phyloP scores from a whole-genome alignment of 2,329 filamentous ascomycete species.

The Cryphonectria japonica region DNA sequence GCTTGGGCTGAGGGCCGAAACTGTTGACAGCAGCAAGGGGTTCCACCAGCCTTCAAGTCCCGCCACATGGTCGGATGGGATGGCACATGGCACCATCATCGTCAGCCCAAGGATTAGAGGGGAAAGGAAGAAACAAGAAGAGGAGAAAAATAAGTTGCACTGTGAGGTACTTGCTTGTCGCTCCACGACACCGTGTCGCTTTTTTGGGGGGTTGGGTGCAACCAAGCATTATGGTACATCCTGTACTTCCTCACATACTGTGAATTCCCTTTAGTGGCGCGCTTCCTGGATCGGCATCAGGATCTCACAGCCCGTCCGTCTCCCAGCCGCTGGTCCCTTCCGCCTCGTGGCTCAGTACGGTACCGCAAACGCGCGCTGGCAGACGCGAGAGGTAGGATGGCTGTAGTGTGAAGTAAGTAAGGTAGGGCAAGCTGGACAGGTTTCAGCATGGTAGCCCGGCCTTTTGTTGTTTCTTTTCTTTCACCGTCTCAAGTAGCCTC shows the following conservation, averaged over 20 bases:
- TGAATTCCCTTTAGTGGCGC: neutral
- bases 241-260: neutral
- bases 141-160: neutral
- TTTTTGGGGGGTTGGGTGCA: neutral
- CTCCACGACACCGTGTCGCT: neutral
- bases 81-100: slow-evolving; percentile 1
- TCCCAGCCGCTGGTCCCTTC: neutral
- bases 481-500: slow-evolving; percentile 21
- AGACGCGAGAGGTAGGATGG: neutral
- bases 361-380: slow-evolving; percentile 9
- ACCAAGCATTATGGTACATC: neutral
- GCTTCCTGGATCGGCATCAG: slow-evolving; percentile 1
- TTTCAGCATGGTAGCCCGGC: slow-evolving; percentile 13
- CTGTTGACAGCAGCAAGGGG: neutral
- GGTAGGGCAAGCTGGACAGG: slow-evolving; percentile 1
- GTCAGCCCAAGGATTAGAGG: neutral
- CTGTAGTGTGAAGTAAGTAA: neutral
- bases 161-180: slow-evolving; percentile 7
- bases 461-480: neutral
- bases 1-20: neutral
- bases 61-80: neutral
- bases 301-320: neutral
- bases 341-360: neutral
- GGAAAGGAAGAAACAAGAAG: neutral
- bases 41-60: neutral